phyloP scores from a whole-genome alignment of 768 basidiomycete species.

The Mycena alexandri region DNA sequence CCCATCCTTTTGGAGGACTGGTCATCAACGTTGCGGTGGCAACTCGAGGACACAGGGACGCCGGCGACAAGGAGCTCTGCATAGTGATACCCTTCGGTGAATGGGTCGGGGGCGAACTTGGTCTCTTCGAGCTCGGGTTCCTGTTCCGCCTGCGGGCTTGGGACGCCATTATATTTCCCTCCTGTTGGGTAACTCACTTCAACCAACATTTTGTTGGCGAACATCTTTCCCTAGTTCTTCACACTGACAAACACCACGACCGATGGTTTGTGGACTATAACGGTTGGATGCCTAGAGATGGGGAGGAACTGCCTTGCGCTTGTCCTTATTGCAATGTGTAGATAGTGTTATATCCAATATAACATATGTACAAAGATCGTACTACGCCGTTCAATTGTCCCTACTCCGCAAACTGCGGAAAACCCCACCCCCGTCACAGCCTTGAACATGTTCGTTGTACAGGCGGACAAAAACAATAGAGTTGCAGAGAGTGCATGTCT shows the following conservation, averaged over 20 bases:
- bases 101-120: neutral
- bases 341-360: no score
- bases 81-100: neutral
- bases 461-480: no score
- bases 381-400: no score
- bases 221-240: neutral
- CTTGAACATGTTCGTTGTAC: no score
- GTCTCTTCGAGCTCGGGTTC: neutral
- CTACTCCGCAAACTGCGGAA: no score
- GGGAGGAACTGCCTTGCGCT: neutral
- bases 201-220: neutral
- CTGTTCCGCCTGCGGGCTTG: neutral
- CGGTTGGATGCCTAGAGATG: neutral
- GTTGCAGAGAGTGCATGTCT: no score
- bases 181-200: neutral
- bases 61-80: neutral
- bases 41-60: neutral
- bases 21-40: neutral
- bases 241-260: conserved; percentile 2
- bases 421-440: no score
- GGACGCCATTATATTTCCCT: neutral
- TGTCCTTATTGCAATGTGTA: no score
- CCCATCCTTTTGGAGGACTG: conserved; percentile 5
- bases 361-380: no score
- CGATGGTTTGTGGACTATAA: neutral